Percentiles rank a stretch among this genome's conserved stretches.
Evolutionary conservation across 371 early-diverging fungal species (phyloP).

Genomic region (Mucor irregularis): DNA sequence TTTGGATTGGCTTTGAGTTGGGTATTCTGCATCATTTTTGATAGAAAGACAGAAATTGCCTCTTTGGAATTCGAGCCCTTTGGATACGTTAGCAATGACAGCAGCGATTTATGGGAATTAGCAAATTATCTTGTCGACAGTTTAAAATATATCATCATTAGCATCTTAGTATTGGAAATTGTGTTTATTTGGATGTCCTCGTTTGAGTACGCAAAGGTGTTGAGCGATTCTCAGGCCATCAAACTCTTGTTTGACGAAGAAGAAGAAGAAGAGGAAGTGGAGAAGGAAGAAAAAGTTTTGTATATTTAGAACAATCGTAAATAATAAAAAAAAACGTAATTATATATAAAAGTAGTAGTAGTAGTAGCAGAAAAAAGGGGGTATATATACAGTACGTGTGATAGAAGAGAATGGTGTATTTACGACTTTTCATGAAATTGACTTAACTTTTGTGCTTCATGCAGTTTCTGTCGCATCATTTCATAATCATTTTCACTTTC

Average conservation of each 20-base stretch:
- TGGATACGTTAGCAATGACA: too few relatives aligned
- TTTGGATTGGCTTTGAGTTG: conserved; percentile 46
- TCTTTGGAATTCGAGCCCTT: too few relatives aligned
- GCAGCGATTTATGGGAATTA: not conserved
- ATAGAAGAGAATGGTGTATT: too few relatives aligned
- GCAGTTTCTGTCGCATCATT: conserved; percentile 28
- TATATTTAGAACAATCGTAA: too few relatives aligned
- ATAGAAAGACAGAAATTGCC: conserved; percentile 13
- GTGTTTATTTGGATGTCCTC: conserved; percentile 8
- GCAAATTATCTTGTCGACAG: conserved; percentile 1
- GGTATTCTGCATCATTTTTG: conserved; percentile 42
- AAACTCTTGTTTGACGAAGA: too few relatives aligned
- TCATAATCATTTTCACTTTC: conserved; percentile 71
- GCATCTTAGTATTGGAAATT: conserved; percentile 5
- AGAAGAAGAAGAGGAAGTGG: too few relatives aligned
- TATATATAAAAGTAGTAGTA: too few relatives aligned
- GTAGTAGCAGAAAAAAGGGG: too few relatives aligned
- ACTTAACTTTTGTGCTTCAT: conserved; percentile 17
- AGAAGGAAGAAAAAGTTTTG: too few relatives aligned
- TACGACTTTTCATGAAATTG: not conserved
- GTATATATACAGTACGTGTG: too few relatives aligned
- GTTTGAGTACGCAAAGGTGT: conserved; percentile 8
- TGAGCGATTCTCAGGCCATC: too few relatives aligned
- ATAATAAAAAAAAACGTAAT: too few relatives aligned
- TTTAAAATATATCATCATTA: conserved; percentile 4